phyloP scores from a whole-genome alignment of 116 monocot species.

The Zostera marina region DNA sequence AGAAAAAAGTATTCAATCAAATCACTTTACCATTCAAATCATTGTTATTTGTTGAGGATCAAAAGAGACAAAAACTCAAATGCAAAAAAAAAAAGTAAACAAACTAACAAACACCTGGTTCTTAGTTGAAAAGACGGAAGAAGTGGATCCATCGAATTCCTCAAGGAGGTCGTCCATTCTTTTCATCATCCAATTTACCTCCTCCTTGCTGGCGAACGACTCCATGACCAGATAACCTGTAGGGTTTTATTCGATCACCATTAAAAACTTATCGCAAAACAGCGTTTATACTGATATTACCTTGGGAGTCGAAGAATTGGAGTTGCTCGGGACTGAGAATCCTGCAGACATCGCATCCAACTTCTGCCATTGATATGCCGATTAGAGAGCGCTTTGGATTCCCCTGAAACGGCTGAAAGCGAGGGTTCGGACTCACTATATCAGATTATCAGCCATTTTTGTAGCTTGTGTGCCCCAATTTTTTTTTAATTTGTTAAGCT shows the following conservation, averaged over 20 bases:
- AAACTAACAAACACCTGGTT: slow-evolving; percentile 44
- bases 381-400: no score
- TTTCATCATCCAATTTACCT: slow-evolving; percentile 49
- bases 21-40: background rate
- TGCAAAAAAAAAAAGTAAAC: background rate
- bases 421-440: no score
- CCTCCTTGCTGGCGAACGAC: slow-evolving; percentile 47
- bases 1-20: no score
- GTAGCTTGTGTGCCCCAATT: no score
- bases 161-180: slow-evolving; percentile 60
- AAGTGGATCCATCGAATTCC: slow-evolving; percentile 41
- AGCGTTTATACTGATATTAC: slow-evolving; percentile 12
- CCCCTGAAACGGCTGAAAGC: no score
- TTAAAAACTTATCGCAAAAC: background rate
- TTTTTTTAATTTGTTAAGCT: no score
- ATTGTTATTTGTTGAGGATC: no score
- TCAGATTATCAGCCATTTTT: no score
- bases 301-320: slow-evolving; percentile 46
- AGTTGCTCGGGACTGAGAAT: slow-evolving; percentile 48
- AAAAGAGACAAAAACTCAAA: background rate
- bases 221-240: slow-evolving; percentile 78
- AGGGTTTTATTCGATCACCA: background rate
- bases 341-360: slow-evolving; percentile 6
- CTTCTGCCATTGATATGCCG: background rate
- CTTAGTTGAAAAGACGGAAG: slow-evolving; percentile 73